Conservation (phyloP, 176 grass and related monocot species). For the Pontederia paniculata region DNA sequence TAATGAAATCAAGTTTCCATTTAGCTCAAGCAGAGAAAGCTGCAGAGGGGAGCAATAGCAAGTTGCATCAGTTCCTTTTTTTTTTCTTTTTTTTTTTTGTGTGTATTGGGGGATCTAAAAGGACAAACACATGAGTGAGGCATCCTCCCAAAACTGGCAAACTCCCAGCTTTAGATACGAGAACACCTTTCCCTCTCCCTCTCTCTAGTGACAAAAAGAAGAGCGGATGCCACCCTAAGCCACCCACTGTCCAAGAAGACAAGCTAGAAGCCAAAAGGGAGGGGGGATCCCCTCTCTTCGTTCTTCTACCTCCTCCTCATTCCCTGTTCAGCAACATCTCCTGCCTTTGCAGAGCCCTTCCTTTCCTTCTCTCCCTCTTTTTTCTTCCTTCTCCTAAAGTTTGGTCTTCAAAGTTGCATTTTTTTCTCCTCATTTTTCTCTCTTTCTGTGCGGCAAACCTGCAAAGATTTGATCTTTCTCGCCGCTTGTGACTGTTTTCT, state of each 20-base stretch:
- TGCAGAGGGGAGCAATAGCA: too few relatives aligned
- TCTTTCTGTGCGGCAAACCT: not conserved
- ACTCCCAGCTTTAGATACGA: not conserved
- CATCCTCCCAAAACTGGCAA: not conserved
- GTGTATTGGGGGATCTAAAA: not conserved
- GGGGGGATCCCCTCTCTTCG: not conserved
- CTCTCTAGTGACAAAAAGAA: constrained; percentile 1
- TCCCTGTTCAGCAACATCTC: too few relatives aligned
- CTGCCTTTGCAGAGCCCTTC: not conserved
- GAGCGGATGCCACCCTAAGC: not conserved
- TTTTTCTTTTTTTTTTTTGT: too few relatives aligned
- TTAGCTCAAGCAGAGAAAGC: too few relatives aligned
- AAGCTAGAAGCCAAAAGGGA: constrained; percentile 8
- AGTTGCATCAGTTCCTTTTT: too few relatives aligned
- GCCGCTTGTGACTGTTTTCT: not conserved
- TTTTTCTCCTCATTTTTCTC: not conserved
- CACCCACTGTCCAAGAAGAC: not conserved
- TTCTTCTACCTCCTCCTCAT: not conserved
- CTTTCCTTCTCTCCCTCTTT: not conserved
- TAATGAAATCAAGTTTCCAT: too few relatives aligned
- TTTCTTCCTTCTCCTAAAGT: too few relatives aligned
- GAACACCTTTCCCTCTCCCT: not conserved
- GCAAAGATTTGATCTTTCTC: not conserved
- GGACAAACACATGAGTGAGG: constrained; percentile 11
- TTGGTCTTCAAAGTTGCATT: not conserved